Evolutionary conservation across 139 green algal genomes (phyloP), one percentile per base, ranked within the genome.

Genomic region (Chlamydomonas sp.): DNA sequence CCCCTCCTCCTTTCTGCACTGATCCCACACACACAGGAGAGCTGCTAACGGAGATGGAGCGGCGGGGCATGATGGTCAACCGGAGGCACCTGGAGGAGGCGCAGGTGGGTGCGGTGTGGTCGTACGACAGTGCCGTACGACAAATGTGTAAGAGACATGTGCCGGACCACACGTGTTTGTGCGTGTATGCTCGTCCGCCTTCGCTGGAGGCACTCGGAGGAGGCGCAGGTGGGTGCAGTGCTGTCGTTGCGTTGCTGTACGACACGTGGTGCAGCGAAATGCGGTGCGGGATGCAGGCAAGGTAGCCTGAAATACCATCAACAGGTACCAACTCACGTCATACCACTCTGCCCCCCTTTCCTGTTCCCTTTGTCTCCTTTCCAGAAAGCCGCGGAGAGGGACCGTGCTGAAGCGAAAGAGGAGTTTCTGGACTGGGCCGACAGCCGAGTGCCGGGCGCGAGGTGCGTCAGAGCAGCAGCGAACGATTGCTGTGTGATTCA

Each of bases 11-110:
- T 12, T 69, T 69, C 10, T 69, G 10, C 64, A 69, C 64, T 17
- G n/a, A 49, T 9, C 79, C 63, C 59, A 49, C 31, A 49, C 31
- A 49, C 31, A 1, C 82, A 88, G 98, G 97, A 4, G 92, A 96
- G 83, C 89, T 99, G 83, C 94, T 99, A 68, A 99, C 97, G 1
- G 93, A 97, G 83, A 98, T 99, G 97, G 98, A 99, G 92, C 77
- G 86, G n/a, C 85, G 84, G 14, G 94, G 94, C 60, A 91, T 96
- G 79, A 74, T 84, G 49, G 82, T 86, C 10, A 79, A 86, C 61
- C 60, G 82, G 61, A 57, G 79, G 49, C 93, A 97, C 84, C 87
- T 97, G 64, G 68, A 63, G 15, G 84, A 85, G 67, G 95, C 82
- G 31, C 82, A 86, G 82, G 2, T 17, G 74, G 2, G 69, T 7